phyloP scores from a whole-genome alignment of 257 asterid species.

The Penstemon newberryi region DNA sequence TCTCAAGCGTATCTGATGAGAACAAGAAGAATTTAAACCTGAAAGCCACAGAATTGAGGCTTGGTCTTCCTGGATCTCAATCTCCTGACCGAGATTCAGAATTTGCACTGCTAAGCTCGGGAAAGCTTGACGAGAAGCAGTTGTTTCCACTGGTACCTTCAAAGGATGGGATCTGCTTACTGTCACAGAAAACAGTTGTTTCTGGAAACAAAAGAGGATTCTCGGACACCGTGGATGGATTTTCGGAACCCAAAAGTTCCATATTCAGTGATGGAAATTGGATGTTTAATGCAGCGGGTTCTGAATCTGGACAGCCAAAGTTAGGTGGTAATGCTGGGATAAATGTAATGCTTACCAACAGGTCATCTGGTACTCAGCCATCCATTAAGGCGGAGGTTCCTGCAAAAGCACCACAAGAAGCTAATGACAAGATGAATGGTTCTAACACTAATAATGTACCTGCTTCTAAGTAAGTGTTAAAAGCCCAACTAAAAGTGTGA shows the following conservation, averaged over 20 bases:
- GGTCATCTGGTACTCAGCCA: slow-evolving; percentile 38
- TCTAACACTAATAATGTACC: slow-evolving; percentile 53
- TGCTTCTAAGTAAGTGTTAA: slow-evolving; percentile 68
- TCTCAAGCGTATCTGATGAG: slow-evolving; percentile 37
- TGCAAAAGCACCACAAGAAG: slow-evolving; percentile 40
- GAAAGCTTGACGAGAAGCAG: slow-evolving; percentile 59
- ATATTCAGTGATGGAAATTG: slow-evolving; percentile 56
- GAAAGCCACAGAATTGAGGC: slow-evolving; percentile 80
- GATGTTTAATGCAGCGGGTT: slow-evolving; percentile 51
- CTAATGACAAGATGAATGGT: slow-evolving; percentile 40
- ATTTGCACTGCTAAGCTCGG: slow-evolving; percentile 37
- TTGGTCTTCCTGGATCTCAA: slow-evolving; percentile 91
- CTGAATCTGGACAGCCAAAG: slow-evolving; percentile 47
- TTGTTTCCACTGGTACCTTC: slow-evolving; percentile 73
- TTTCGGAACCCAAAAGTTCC: slow-evolving; percentile 45
- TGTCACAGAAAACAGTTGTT: slow-evolving; percentile 50
- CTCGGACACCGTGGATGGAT: slow-evolving; percentile 63
- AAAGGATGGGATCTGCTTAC: slow-evolving; percentile 51
- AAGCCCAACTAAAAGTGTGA: not conserved
- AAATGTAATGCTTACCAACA: slow-evolving; percentile 35
- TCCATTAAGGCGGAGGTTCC: slow-evolving; percentile 40
- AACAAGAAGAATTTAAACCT: slow-evolving; percentile 56
- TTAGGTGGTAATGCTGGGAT: slow-evolving; percentile 40
- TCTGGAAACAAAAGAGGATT: slow-evolving; percentile 80
- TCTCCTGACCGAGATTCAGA: slow-evolving; percentile 64